Conservation (phyloP, 345 rosid genomes). For the Arabis hirsuta region DNA sequence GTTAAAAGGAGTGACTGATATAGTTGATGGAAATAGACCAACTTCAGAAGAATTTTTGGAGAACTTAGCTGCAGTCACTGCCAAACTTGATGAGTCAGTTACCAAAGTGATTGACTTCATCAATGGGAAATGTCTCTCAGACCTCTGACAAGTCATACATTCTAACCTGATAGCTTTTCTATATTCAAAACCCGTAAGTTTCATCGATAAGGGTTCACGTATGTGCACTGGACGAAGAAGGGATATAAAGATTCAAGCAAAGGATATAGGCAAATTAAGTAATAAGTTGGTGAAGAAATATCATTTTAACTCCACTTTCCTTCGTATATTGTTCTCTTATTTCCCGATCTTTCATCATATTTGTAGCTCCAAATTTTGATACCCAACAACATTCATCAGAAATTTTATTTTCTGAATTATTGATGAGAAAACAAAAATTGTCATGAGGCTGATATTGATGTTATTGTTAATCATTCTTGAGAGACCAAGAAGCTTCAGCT, state of each 20-base stretch:
- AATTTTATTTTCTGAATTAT: neutral
- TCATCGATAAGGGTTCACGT: conserved; percentile 10
- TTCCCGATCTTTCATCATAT: conserved; percentile 1
- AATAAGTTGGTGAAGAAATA: conserved; percentile 1
- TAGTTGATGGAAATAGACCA: conserved; percentile 79
- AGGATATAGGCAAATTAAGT: conserved; percentile 11
- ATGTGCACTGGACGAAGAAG: conserved; percentile 14
- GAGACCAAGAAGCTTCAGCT: conserved; percentile 6
- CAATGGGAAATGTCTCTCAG: conserved; percentile 68
- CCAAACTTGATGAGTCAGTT: conserved; percentile 61
- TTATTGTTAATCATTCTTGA: conserved; percentile 18
- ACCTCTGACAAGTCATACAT: conserved; percentile 54
- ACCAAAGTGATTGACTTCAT: conserved; percentile 66
- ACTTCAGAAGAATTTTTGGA: conserved; percentile 73
- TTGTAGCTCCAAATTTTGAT: conserved; percentile 14
- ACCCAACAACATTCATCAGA: neutral
- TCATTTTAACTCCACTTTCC: neutral
- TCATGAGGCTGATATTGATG: neutral
- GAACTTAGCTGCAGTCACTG: conserved; percentile 73
- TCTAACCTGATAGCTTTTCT: neutral
- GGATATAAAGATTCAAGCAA: conserved; percentile 13
- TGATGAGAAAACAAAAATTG: neutral
- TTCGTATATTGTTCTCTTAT: conserved; percentile 12
- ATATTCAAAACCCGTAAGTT: conserved; percentile 2
- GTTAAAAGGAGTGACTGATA: conserved; percentile 85